A percentile compares a stretch with the other conserved stretches of the same genome.
phyloP scores from a whole-genome alignment of 352 stramenopile genomes.

The Globisporangium emineosum region DNA sequence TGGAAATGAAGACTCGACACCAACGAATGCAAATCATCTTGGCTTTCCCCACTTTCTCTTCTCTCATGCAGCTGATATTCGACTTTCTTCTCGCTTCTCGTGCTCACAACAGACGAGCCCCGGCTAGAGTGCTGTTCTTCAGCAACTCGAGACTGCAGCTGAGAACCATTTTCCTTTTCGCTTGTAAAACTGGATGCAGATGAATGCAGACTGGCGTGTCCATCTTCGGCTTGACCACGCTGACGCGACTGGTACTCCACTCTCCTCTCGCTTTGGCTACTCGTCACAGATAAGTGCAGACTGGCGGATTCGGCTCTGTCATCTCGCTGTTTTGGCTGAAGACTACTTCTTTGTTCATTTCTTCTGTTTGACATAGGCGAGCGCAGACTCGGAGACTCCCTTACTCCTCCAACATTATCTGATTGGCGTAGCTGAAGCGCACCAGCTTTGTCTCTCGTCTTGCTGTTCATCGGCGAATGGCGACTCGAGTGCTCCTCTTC shows the following conservation, averaged over 20 bases:
- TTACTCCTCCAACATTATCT: neutral
- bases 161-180: neutral
- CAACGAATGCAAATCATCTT: neutral
- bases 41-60: neutral
- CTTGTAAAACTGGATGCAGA: neutral
- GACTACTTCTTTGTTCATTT: neutral
- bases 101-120: neutral
- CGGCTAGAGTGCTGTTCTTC: neutral
- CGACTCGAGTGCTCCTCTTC: neutral
- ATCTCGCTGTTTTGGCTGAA: neutral
- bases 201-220: neutral
- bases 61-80: neutral
- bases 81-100: neutral
- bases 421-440: neutral
- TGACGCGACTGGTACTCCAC: neutral
- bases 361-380: neutral
- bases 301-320: neutral
- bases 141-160: neutral
- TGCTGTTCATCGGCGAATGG: neutral
- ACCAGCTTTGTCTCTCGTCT: neutral
- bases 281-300: neutral
- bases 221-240: neutral
- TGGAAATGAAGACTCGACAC: neutral
- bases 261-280: neutral
- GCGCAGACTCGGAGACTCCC: neutral